These are phyloP conservation scores for Tetracentron sinense DNA, from an alignment of 164 flowering plant species.

Conservation along the genomic window DNA sequence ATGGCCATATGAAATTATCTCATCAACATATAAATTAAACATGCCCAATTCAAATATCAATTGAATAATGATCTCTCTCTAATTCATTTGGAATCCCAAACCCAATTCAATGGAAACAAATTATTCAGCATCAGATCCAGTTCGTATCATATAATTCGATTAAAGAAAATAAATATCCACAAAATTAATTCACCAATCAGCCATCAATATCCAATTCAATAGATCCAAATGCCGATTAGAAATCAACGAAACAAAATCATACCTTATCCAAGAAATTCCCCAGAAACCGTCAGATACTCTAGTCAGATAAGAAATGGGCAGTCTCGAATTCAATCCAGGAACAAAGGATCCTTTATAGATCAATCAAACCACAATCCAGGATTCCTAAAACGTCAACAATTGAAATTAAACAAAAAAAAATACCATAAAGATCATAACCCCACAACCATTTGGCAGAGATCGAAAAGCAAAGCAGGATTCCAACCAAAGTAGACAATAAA, in stretches of 20 bases:
- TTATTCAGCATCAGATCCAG: not conserved
- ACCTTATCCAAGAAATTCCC: constrained; percentile 28
- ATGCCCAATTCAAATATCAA: not conserved
- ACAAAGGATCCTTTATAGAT: constrained; percentile 33
- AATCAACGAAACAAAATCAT: not conserved
- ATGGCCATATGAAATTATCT: constrained; percentile 11
- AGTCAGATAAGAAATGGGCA: constrained; percentile 27
- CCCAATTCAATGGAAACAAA: too few species aligned
- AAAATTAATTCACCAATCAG: not conserved
- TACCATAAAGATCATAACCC: constrained; percentile 5
- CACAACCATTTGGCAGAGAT: constrained; percentile 19
- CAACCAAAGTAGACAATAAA: not conserved
- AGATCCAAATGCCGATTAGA: not conserved
- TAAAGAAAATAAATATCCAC: not conserved
- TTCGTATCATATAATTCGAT: not conserved
- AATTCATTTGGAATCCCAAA: too few species aligned
- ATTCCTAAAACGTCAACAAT: constrained; percentile 19
- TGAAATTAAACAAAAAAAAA: constrained; percentile 11
- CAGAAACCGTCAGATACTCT: constrained; percentile 16
- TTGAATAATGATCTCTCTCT: not conserved
- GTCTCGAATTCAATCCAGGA: constrained; percentile 39
- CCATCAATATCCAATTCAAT: not conserved
- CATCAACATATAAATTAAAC: not conserved
- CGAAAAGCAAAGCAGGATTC: constrained; percentile 23
- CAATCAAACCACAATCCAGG: constrained; percentile 26